These are phyloP conservation scores for Sporothrix sp. DNA, from an alignment of 2,329 filamentous ascomycete species.

Conservation along the genomic window DNA sequence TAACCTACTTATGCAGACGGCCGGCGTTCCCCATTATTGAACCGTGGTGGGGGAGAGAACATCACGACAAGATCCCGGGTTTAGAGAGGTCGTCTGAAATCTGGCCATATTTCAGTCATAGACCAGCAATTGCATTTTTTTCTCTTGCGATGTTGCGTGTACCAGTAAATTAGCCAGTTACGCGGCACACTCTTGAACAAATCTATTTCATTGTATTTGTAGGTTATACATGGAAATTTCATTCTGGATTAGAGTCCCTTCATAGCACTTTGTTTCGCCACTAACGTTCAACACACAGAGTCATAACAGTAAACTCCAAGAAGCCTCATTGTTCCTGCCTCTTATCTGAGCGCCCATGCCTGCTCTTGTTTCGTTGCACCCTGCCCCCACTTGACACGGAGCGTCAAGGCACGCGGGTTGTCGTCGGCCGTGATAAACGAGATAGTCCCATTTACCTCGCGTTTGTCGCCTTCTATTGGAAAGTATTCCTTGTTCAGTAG, in stretches of 20 bases:
- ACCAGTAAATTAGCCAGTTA: neutral
- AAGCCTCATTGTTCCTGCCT: neutral
- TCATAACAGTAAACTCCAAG: neutral
- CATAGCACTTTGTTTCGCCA: too few species aligned
- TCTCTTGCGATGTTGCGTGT: neutral
- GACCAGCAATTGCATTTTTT: neutral
- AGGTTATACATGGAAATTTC: too few species aligned
- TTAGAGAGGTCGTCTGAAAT: too few species aligned
- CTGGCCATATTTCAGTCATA: neutral
- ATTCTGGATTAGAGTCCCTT: too few species aligned
- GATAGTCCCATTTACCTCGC: constrained; percentile 55
- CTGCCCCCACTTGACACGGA: constrained; percentile 53
- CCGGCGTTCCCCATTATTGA: constrained; percentile 24
- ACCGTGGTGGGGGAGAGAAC: neutral
- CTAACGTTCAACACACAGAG: too few species aligned
- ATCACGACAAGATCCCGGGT: too few species aligned
- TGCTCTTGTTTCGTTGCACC: constrained; percentile 31
- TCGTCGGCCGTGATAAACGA: constrained; percentile 60
- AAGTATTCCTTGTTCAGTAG: constrained; percentile 55
- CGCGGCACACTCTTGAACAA: neutral
- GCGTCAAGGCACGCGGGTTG: constrained; percentile 58
- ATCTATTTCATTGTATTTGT: neutral
- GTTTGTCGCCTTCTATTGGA: constrained; percentile 39
- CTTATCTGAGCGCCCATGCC: constrained; percentile 32
- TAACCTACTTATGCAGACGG: constrained; percentile 73